phyloP scores from a whole-genome alignment of 2,329 filamentous ascomycete genomes.

The Verticillium alfalfae region DNA sequence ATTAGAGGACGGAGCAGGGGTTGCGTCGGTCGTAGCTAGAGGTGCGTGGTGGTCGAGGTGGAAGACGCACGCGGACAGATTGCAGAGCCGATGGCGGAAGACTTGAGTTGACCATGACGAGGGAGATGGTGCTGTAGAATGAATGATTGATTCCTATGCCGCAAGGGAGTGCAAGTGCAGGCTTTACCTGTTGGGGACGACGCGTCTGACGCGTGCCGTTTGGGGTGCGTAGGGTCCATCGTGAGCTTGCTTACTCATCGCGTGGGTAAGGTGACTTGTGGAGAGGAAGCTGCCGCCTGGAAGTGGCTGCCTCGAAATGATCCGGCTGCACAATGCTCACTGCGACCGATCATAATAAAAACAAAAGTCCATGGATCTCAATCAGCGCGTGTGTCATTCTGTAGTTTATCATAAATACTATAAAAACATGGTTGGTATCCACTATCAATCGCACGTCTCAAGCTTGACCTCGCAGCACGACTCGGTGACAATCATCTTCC shows the following conservation, averaged over 20 bases:
- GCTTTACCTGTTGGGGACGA: no score
- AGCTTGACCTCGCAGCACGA: not conserved
- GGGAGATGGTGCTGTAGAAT: not conserved
- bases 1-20: not conserved
- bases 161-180: not conserved
- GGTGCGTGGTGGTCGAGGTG: conserved; percentile 4
- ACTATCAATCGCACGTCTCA: not conserved
- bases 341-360: no score
- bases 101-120: not conserved
- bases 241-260: no score
- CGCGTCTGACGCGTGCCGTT: no score
- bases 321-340: no score
- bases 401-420: not conserved
- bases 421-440: not conserved
- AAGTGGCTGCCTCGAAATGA: no score
- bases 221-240: no score
- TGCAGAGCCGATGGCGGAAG: not conserved
- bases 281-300: no score
- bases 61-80: conserved; percentile 1
- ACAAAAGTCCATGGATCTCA: no score
- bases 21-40: not conserved
- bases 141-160: no score
- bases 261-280: no score
- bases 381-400: not conserved
- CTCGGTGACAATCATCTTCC: not conserved